Conservation (phyloP, 352 stramenopile genomes). For the Discostella stelligera region DNA sequence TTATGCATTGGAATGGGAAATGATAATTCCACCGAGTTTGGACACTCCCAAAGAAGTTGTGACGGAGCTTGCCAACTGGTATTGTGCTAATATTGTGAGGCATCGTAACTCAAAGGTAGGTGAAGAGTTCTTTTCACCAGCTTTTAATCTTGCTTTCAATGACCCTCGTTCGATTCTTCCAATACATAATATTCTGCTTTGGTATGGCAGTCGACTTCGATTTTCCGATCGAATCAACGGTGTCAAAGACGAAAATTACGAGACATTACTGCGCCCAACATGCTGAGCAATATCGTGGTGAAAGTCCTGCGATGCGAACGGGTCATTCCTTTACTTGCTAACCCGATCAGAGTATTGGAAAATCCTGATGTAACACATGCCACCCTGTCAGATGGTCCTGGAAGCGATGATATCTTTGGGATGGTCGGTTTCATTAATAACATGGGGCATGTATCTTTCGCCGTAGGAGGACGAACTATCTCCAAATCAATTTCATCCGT, state of each 20-base stretch:
- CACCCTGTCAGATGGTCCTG: constrained; percentile 3
- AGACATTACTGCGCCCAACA: constrained; percentile 31
- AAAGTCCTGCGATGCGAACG: constrained; percentile 44
- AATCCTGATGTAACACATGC: neutral
- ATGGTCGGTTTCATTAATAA: neutral
- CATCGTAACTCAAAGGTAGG: neutral
- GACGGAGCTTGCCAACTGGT: constrained; percentile 23
- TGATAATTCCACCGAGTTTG: constrained; percentile 14
- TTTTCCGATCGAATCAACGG: constrained; percentile 3
- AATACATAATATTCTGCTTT: constrained; percentile 1
- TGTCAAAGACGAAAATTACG: constrained; percentile 34
- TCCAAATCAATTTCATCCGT: constrained; percentile 29
- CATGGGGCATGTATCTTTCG: neutral
- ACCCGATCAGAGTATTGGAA: neutral
- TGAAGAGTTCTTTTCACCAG: neutral
- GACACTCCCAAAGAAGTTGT: constrained; percentile 25
- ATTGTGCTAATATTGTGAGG: constrained; percentile 10
- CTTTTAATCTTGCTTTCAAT: neutral
- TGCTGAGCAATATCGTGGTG: constrained; percentile 42
- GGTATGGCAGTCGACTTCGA: constrained; percentile 1
- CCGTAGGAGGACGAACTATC: neutral
- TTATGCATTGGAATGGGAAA: constrained; percentile 38
- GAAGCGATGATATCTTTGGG: constrained; percentile 2
- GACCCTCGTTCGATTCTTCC: neutral
- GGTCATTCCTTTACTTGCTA: constrained; percentile 1